Evolutionary conservation across 2,329 filamentous ascomycete species (phyloP), one percentile per base, ranked within the genome.

Genomic region (Epichloe coenophiala): DNA sequence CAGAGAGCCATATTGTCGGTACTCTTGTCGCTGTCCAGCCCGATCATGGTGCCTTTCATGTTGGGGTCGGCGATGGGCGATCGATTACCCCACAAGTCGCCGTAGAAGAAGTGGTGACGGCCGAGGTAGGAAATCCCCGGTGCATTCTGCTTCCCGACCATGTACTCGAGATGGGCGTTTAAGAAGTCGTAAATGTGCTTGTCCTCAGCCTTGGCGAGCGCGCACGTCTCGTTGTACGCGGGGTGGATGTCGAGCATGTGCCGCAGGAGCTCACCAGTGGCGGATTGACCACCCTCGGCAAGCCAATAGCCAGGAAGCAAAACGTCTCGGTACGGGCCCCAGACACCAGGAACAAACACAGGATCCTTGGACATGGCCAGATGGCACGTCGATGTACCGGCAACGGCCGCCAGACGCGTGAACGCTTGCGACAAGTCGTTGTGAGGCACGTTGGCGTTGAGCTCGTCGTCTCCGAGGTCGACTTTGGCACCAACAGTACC

Each of bases 401-500:
- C 93, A 4, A 98, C 93, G 17, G 90, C 89, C 2, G 93, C 93
- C 37, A 98, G 77, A 49, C 93, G 86, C 37, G 85, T 90, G 62
- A 96, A 97, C 5, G 91, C 91, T 68, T 96, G 89, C 2, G 84
- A 80, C n/a, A 93, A 79, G 63, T 95, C 88, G 68, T 95, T 94
- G 62, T 85, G 82, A 1, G 86, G 77, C 4, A 77, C 74, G 37
- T 77, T 77, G 53, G 78, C 73, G 63, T 84, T 83, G 39, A 91
- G 75, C 45, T 84, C 77, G 51, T 85, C 80, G 37, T 65, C 59
- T 40, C 76, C 75, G 15, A 94, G 77, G 57, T 88, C 78, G 59
- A 96, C 88, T 68, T 96, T 96, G 54, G 93, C 91, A 52, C 93
- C 93, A n/a, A 98, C 93, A 1, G 93, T 97, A 54, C 93, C 93